Base-by-base conservation (phyloP, 768 basidiomycete genomes). In the Cystobasidium tubakii region DNA sequence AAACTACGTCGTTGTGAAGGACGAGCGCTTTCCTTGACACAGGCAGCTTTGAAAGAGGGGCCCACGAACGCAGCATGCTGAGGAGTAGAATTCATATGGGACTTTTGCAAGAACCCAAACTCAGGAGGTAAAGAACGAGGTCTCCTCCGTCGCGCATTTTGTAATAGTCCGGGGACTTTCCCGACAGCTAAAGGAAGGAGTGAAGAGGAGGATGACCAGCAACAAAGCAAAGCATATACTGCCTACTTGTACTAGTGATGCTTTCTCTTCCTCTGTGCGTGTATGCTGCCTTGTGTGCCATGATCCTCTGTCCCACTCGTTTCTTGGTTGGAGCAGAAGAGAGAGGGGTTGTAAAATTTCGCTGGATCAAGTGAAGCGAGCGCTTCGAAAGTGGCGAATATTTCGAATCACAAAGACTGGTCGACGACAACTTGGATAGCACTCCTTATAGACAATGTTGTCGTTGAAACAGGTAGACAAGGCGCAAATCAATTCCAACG, bases 231-330 rank as follows among this genome's bases (percentile, higher is more conserved):
- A 23, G 23, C 29, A 27, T 2, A 21, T 12, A 29, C 6, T 29
- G 33, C 57, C 57, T 60, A 29, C 33, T 23, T 21, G 23, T 29
- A 34, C 57, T 60, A 6, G 29, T 60, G 57, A 9, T 12, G 42
- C 31, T 9, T 9, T 44, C 34, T 31, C 27, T 33, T 27, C 42
- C 46, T 21, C 46, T 46, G 66, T 54, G 46, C 31, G 66, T 67
- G 66, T 29, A 44, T 33, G 66, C 66, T 44, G 66, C 66, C 43
- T 54, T 67, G n/a, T 67, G 17, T 67, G 43, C 66, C 31, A 65
- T 65, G 63, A 65, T 65, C 66, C 66, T 67, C 66, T 67, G 43
- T n/a, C 66, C 66, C 15, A 54, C 46, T 67, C 46, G 19, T 50
- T 54, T 66, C 23, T 27, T 55, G 53, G n/a, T 23, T 60, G 33